Percentiles rank a stretch among this genome's conserved stretches.
Conservation (phyloP, 2,329 filamentous ascomycete genomes). For the Pseudogymnoascus sp. region DNA sequence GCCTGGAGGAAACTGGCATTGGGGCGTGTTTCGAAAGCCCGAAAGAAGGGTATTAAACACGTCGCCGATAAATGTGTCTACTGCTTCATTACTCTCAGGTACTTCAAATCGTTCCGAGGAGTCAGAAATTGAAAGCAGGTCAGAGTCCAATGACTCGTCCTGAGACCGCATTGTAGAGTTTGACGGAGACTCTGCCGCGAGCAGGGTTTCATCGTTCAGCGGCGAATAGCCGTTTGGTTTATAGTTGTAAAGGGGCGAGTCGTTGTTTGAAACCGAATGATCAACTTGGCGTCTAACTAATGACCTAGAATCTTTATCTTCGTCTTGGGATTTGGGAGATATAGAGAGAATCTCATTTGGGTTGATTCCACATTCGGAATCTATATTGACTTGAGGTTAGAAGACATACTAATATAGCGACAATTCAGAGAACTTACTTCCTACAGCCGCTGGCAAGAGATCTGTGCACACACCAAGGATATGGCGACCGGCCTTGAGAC, state of each 20-base stretch:
- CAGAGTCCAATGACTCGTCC: constrained; percentile 12
- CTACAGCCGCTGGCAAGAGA: neutral
- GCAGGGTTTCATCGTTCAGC: neutral
- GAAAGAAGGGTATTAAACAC: neutral
- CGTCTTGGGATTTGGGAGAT: neutral
- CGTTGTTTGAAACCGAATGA: neutral
- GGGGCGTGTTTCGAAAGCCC: neutral
- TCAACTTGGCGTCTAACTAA: neutral
- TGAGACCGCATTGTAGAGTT: constrained; percentile 4
- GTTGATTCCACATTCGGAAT: neutral
- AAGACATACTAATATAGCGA: neutral
- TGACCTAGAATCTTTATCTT: neutral
- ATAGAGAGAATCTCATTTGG: neutral
- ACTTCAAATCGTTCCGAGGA: constrained; percentile 10
- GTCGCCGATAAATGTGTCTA: neutral
- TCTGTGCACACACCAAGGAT: neutral
- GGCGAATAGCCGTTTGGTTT: neutral
- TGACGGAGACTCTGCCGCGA: neutral
- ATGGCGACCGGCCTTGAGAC: neutral
- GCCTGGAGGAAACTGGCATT: neutral
- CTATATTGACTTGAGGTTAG: neutral
- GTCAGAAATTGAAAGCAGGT: constrained; percentile 15
- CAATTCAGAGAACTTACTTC: neutral
- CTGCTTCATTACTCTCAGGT: neutral
- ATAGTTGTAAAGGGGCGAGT: neutral